Evolutionary conservation across 257 asterid genomes (phyloP).

Genomic region (Ehretia macrophylla): DNA sequence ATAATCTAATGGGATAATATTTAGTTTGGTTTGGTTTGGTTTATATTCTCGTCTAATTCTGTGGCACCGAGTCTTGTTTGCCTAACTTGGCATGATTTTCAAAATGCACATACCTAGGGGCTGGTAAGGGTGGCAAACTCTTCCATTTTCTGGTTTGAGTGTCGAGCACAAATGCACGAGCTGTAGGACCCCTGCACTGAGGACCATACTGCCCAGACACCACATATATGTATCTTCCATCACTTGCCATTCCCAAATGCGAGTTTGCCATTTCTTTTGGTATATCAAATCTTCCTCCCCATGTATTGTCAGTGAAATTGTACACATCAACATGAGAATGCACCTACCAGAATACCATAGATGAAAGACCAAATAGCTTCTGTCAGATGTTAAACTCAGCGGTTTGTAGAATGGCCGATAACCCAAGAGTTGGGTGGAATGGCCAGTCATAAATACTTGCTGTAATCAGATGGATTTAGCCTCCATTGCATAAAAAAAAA

Average conservation of each 20-base stretch:
- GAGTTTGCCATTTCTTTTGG: slow-evolving; percentile 77
- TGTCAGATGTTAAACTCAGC: neutral
- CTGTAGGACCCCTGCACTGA: slow-evolving; percentile 53
- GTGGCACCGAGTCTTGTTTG: no score
- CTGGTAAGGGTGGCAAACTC: slow-evolving; percentile 57
- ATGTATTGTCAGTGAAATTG: slow-evolving; percentile 50
- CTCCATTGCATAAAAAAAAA: no score
- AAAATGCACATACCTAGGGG: slow-evolving; percentile 45
- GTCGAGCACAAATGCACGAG: slow-evolving; percentile 56
- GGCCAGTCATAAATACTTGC: no score
- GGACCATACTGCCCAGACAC: slow-evolving; percentile 71
- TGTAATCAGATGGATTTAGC: no score
- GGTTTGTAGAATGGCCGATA: neutral
- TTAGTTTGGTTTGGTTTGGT: no score
- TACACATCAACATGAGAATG: slow-evolving; percentile 74
- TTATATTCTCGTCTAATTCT: no score
- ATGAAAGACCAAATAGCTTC: neutral
- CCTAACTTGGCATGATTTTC: no score
- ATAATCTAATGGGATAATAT: no score
- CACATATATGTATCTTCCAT: slow-evolving; percentile 65
- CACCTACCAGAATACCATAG: slow-evolving; percentile 40
- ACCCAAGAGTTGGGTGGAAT: no score
- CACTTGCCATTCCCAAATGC: slow-evolving; percentile 70
- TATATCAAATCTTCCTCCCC: slow-evolving; percentile 51
- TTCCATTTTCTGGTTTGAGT: slow-evolving; percentile 50